Evolutionary conservation across 371 early-diverging fungal genomes (phyloP).

Genomic region (Rhizopus microsporus): DNA sequence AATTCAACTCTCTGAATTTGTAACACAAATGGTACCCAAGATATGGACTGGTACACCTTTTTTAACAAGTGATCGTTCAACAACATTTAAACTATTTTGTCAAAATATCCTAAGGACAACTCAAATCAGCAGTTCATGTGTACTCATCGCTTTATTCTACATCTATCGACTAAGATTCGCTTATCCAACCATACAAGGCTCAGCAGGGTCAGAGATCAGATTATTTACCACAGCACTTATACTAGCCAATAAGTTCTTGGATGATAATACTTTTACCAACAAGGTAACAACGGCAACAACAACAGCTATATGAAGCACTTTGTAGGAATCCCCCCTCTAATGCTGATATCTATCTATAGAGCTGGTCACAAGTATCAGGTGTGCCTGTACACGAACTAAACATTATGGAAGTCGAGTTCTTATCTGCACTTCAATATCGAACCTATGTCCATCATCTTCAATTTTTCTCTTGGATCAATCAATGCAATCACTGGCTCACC

Average conservation of each 20-base stretch:
- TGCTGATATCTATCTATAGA: conserved; percentile 24
- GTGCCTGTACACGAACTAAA: conserved; percentile 62
- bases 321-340: background rate
- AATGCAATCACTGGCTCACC: conserved; percentile 34
- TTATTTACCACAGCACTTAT: conserved; percentile 65
- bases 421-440: conserved; percentile 56
- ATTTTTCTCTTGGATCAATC: conserved; percentile 33
- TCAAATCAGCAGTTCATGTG: conserved; percentile 36
- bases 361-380: conserved; percentile 70
- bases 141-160: conserved; percentile 37
- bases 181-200: conserved; percentile 36
- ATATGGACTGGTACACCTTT: conserved; percentile 47
- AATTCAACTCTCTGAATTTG: conserved; percentile 44
- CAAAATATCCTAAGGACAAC: conserved; percentile 48
- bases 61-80: conserved; percentile 18
- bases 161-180: conserved; percentile 33
- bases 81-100: conserved; percentile 42
- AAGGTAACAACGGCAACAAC: conserved; percentile 27
- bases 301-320: background rate
- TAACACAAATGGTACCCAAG: conserved; percentile 46
- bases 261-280: conserved; percentile 70
- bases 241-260: conserved; percentile 63
- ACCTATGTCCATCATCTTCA: conserved; percentile 30
- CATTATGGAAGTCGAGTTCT: conserved; percentile 73
- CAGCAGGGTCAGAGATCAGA: conserved; percentile 58